Base-by-base conservation (phyloP, 148 eudicot genomes). In the Rhododendron williamsianum region DNA sequence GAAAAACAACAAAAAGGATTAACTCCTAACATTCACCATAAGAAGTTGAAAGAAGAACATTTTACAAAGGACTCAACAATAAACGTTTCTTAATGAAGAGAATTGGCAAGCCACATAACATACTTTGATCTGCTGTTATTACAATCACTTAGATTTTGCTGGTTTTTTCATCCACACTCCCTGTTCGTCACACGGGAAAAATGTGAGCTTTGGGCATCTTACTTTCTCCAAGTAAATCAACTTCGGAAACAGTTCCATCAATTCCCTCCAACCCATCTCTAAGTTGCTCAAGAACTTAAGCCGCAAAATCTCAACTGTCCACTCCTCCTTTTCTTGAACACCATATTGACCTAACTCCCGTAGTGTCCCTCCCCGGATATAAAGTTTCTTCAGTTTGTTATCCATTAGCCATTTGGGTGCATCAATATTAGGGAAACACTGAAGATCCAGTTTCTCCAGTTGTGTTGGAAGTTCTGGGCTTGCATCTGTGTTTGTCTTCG, bases 351-450 rank as follows among this genome's bases (percentile, higher is more conserved):
- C 82, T 30, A 86, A 56, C 21, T 78, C 86, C 43, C 18, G 8
- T 7, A 89, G 71, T 8, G 85, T 74, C 27, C 93, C 93, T 7
- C 91, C 93, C 46, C 87, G 85, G 18, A 90, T 85, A 81, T 87
- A 89, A 3, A 90, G 82, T 54, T 89, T 90, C 85, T 86, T 18
- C 84, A 86, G 76, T 25, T 82, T 83, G 0, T 13, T 23, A n/a
- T 82, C 86, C 43, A 7, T 69, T 43, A 76, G 81, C 87, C 88
- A 91, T 33, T 21, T 13, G 6, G 89, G 63, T 60, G 88, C 48
- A 11, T 38, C 45, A 0, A 3, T 4, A 27, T 60, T 23, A 58
- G 92, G 90, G 27, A 82, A 85, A 41, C 8, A 41, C 45, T 41
- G 6, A 41, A 41, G 45, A 41, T 41, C 45, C 8, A 41, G 45